Evolutionary conservation across 1,139 yeast species (phyloP), one percentile per base, ranked within the genome.

Genomic region (Candida sp.): DNA sequence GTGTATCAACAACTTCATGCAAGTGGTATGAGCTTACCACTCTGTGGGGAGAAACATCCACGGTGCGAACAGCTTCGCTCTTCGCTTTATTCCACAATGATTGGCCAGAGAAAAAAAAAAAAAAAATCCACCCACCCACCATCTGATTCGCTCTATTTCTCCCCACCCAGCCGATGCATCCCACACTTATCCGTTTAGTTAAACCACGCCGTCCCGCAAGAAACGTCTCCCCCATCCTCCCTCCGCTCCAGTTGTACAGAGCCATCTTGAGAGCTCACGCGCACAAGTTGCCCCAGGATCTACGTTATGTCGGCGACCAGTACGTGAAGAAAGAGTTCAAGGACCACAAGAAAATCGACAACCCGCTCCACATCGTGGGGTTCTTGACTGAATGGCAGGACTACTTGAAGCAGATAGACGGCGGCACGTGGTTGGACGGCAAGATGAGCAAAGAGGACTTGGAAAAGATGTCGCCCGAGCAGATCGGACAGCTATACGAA

Each of bases 301-400:
- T 89, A 58, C 77, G 96, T 51, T 78, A 85, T 43, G 77, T 94
- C 34, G 99, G 99, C 4, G 98, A 94, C 67, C 81, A 84, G 58
- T 94, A 94, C 68, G 97, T 94, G 50, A 90, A 86, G 64, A 83
- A 87, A 28, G 99, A 94, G 69, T 94, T 94, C 74, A 84, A 85
- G 58, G 88, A 94, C n/a, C 99, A 96, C 70, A 83, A 84, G 56
- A 70, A 75, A 46, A 80, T 87, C 11, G 97, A 92, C 59, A 92
- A 94, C 66, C 98, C 99, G 1, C 77, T 92, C 37, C 97, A 93
- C 64, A 91, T 94, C 34, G 93, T 96, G 7, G 98, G 98, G 9
- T 94, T 94, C 62, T 78, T 94, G 56, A 84, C 96, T 1, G 88
- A 91, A 57, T 94, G 99, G 99, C 99, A 94, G 65, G 93, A 90